These are phyloP conservation scores for Lactarius vividus DNA, from an alignment of 768 basidiomycete species.

Conservation along the genomic window DNA sequence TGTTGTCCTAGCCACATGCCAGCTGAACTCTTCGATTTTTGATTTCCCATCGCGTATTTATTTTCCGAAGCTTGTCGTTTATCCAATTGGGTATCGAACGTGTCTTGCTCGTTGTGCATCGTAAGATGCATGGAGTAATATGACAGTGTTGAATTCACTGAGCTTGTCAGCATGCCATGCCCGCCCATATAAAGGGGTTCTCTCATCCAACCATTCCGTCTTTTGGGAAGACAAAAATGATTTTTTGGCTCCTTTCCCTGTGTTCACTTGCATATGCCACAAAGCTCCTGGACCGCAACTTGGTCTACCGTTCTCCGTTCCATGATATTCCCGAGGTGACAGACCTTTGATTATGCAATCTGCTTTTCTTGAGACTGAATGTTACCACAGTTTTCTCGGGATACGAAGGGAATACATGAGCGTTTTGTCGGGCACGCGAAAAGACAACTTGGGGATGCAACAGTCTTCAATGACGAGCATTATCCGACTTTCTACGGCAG, in stretches of 20 bases:
- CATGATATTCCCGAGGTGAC: slow-evolving; percentile 25
- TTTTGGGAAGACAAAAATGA: neutral
- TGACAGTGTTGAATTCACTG: neutral
- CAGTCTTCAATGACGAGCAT: slow-evolving; percentile 45
- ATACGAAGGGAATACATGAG: slow-evolving; percentile 39
- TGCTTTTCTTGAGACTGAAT: neutral
- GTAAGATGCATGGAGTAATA: neutral
- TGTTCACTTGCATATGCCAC: slow-evolving; percentile 3
- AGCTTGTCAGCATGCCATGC: neutral
- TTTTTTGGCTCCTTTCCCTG: neutral
- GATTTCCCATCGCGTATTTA: neutral
- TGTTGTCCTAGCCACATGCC: neutral
- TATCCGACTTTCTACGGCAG: slow-evolving; percentile 50
- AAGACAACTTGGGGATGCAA: slow-evolving; percentile 39
- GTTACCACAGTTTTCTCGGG: slow-evolving; percentile 38
- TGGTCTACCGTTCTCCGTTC: slow-evolving; percentile 44
- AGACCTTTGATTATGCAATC: neutral
- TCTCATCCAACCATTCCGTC: neutral
- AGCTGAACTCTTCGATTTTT: neutral
- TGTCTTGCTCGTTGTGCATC: neutral
- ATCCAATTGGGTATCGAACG: neutral
- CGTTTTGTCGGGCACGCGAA: slow-evolving; percentile 38
- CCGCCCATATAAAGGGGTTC: neutral
- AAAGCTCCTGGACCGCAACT: slow-evolving; percentile 38
- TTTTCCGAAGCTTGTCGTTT: neutral